These are phyloP conservation scores for Leishmania braziliensis DNA, from an alignment of 208 protist species.

Conservation along the genomic window DNA sequence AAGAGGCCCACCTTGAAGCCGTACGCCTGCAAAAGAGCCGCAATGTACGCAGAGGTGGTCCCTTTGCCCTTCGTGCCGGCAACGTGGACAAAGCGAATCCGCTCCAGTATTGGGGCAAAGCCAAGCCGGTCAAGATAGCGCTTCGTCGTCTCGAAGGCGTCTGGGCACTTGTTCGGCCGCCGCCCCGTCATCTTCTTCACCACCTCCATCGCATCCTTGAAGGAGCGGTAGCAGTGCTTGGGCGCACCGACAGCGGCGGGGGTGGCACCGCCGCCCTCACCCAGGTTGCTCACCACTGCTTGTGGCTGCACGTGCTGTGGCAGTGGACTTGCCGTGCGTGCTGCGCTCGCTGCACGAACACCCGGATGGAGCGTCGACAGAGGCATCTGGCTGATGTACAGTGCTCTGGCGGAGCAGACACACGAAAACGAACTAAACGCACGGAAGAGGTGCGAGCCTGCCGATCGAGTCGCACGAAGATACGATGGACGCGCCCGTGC, in stretches of 20 bases:
- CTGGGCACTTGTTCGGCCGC: constrained; percentile 38
- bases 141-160: constrained; percentile 92
- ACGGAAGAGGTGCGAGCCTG: not conserved
- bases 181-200: constrained; percentile 54
- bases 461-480: not conserved
- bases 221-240: constrained; percentile 44
- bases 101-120: constrained; percentile 91
- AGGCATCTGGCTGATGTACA: constrained; percentile 19
- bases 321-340: not conserved
- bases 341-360: not conserved
- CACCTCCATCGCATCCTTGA: constrained; percentile 59
- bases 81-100: constrained; percentile 94
- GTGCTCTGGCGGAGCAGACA: not conserved
- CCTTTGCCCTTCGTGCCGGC: constrained; percentile 95
- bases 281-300: constrained; percentile 20
- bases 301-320: not conserved
- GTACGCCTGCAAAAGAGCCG: constrained; percentile 76
- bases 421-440: not conserved
- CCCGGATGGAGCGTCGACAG: constrained; percentile 40
- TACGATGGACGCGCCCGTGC: not conserved
- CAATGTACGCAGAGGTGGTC: constrained; percentile 81
- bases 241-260: not conserved
- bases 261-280: constrained; percentile 11
- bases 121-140: constrained; percentile 79
- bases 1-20: constrained; percentile 91